Evolutionary conservation across 257 asterid genomes (phyloP).

Genomic region (Lycium ferocissimum): DNA sequence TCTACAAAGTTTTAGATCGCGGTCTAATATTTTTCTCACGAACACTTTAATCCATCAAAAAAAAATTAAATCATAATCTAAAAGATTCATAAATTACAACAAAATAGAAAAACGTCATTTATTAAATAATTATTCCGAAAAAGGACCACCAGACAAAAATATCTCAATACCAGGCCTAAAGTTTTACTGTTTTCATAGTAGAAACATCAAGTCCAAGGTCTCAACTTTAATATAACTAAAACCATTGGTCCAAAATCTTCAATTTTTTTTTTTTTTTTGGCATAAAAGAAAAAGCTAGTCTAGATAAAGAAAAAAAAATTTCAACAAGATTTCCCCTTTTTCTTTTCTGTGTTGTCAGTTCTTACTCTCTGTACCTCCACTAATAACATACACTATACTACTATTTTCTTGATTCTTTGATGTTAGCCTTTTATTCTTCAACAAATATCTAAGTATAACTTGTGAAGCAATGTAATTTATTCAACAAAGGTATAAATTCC

Average conservation of each 20-base stretch:
- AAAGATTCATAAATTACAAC: too few relatives aligned
- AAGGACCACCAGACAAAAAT: too few relatives aligned
- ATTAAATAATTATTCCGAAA: too few relatives aligned
- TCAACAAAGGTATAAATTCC: not conserved
- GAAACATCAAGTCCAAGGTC: not conserved
- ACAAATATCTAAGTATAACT: not conserved
- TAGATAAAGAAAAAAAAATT: slow-evolving; percentile 27
- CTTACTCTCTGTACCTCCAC: slow-evolving; percentile 27
- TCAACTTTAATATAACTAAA: slow-evolving; percentile 19
- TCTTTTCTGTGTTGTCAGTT: not conserved
- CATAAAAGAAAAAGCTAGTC: not conserved
- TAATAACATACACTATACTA: not conserved
- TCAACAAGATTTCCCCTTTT: not conserved
- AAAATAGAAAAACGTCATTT: too few relatives aligned
- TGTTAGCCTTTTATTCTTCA: slow-evolving; percentile 1
- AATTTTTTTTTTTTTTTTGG: not conserved
- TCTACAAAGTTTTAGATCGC: too few relatives aligned
- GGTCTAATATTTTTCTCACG: too few relatives aligned
- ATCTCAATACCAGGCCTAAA: too few relatives aligned
- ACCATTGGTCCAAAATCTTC: slow-evolving; percentile 10
- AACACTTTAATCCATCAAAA: too few relatives aligned
- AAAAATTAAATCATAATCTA: too few relatives aligned
- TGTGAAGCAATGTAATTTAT: slow-evolving; percentile 24
- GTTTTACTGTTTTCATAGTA: too few relatives aligned
- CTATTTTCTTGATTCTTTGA: slow-evolving; percentile 23